Percentiles rank a stretch among this genome's conserved stretches.
phyloP scores from a whole-genome alignment of 805 yeast genomes.

The Ogataea glucozyma region DNA sequence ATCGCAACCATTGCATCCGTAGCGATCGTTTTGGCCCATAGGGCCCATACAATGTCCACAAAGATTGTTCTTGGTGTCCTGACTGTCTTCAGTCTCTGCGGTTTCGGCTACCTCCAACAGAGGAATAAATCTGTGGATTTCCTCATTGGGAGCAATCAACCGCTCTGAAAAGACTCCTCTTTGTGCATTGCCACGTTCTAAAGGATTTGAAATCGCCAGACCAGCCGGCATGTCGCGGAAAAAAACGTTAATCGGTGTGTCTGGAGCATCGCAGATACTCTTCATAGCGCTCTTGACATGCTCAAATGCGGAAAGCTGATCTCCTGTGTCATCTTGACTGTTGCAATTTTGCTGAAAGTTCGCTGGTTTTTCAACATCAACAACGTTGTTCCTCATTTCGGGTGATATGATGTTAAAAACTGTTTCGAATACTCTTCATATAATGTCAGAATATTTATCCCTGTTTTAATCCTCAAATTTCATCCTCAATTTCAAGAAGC shows the following conservation, averaged over 20 bases:
- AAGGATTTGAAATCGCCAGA: constrained; percentile 13
- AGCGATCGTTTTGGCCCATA: constrained; percentile 1
- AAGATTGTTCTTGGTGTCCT: constrained; percentile 10
- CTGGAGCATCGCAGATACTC: constrained; percentile 5
- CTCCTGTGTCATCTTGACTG: not conserved
- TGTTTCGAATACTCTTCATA: no score
- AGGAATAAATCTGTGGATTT: constrained; percentile 12
- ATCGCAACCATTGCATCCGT: constrained; percentile 12
- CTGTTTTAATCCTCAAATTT: no score
- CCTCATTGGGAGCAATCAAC: constrained; percentile 5
- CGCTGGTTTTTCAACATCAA: no score
- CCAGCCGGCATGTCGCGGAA: constrained; percentile 9
- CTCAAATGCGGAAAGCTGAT: not conserved
- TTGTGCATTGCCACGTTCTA: constrained; percentile 14
- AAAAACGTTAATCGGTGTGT: constrained; percentile 7
- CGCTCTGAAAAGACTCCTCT: constrained; percentile 11
- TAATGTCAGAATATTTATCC: no score
- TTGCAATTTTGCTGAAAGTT: no score
- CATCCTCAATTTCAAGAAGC: no score
- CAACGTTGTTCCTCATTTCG: no score
- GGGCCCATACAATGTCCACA: constrained; percentile 21
- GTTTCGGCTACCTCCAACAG: constrained; percentile 19
- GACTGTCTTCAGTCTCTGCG: constrained; percentile 10
- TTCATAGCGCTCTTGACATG: constrained; percentile 11
- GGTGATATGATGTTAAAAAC: no score